These are phyloP conservation scores for Russula sp. DNA, from an alignment of 768 basidiomycete species.

Conservation along the genomic window DNA sequence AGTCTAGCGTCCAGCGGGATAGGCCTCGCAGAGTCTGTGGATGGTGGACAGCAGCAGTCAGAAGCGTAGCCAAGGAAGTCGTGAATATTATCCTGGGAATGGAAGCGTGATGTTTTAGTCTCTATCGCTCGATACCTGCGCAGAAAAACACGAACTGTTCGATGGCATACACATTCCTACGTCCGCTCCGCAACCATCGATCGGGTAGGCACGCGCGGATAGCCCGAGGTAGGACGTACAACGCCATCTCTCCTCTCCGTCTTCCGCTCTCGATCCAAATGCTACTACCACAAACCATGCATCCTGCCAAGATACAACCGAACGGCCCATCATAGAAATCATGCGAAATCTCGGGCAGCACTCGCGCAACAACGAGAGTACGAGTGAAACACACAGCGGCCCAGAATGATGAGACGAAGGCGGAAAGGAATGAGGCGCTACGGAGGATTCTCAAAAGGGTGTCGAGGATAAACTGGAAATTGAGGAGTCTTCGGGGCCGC, in stretches of 20 bases:
- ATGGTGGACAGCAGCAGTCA: constrained; percentile 60
- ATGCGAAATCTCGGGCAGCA: constrained; percentile 66
- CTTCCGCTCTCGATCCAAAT: constrained; percentile 75
- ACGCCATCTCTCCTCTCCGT: constrained; percentile 72
- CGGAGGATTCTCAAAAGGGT: constrained; percentile 53
- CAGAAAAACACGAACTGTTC: constrained; percentile 51
- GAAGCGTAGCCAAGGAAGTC: constrained; percentile 59
- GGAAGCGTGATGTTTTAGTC: constrained; percentile 1
- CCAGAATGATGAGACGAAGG: constrained; percentile 72
- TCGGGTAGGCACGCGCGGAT: constrained; percentile 61
- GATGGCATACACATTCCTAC: constrained; percentile 40
- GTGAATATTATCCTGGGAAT: constrained; percentile 53
- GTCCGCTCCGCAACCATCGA: constrained; percentile 48
- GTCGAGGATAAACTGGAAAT: constrained; percentile 41
- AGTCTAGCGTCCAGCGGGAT: constrained; percentile 67
- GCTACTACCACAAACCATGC: constrained; percentile 66
- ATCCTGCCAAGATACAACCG: constrained; percentile 64
- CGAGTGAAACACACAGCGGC: constrained; percentile 66
- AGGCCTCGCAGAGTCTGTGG: constrained; percentile 69
- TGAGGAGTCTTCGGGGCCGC: constrained; percentile 52
- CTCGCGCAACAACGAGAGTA: constrained; percentile 58
- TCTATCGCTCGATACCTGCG: neutral
- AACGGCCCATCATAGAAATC: constrained; percentile 78
- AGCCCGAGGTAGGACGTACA: constrained; percentile 75
- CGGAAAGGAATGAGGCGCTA: constrained; percentile 68